Conservation (phyloP, 805 yeast species). For the Saccharomycopsis oosterbeekiorum region DNA sequence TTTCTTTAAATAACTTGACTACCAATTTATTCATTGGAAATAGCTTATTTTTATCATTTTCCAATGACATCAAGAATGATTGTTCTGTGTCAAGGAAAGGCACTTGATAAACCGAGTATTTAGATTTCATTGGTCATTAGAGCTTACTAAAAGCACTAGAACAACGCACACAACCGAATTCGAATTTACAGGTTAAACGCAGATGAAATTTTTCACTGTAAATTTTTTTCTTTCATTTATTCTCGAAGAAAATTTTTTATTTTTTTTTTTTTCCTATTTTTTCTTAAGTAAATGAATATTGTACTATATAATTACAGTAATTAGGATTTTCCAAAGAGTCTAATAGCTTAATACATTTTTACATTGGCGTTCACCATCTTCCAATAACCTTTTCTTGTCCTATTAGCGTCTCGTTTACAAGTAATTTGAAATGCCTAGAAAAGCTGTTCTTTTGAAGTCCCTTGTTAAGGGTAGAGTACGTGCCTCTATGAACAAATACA, state of each 20-base stretch:
- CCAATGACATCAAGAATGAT: no score
- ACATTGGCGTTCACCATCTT: no score
- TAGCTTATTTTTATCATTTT: no score
- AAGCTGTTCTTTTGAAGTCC: slow-evolving; percentile 15
- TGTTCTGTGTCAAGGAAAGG: no score
- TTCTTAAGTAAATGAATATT: background rate
- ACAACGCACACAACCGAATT: background rate
- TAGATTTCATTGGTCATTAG: background rate
- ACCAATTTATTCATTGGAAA: no score
- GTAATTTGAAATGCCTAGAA: slow-evolving; percentile 14
- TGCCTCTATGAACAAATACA: slow-evolving; percentile 85
- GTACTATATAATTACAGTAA: background rate
- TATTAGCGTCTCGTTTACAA: background rate
- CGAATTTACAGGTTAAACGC: background rate
- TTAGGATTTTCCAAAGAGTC: background rate
- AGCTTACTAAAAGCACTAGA: no score
- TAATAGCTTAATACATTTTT: background rate
- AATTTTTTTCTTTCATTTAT: background rate
- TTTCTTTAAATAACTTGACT: no score
- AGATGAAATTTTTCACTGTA: background rate
- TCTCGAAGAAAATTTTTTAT: background rate
- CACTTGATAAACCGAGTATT: no score
- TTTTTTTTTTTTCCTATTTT: background rate
- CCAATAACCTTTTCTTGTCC: no score
- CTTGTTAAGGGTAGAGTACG: slow-evolving; percentile 42